Conservation (phyloP, 2,329 filamentous ascomycete genomes). For the Triangularia verruculosa region DNA sequence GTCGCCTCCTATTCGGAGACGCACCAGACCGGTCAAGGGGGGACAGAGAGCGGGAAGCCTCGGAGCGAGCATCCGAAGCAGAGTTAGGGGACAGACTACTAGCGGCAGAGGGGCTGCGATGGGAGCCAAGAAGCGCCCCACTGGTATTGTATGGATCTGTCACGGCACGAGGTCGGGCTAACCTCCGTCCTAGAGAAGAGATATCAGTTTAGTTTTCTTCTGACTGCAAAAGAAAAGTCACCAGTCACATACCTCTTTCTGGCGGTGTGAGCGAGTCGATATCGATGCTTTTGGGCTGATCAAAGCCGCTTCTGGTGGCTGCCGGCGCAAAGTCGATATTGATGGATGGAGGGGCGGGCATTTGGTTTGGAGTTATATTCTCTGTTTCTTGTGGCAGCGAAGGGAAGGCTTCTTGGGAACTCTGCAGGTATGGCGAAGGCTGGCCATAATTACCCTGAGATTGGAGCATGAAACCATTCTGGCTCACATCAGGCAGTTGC, state of each 20-base stretch:
- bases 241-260: conserved; percentile 54
- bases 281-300: conserved; percentile 63
- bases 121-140: conserved; percentile 37
- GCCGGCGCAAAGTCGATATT: conserved; percentile 89
- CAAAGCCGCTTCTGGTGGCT: conserved; percentile 63
- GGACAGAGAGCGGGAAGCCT: conserved; percentile 56
- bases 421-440: conserved; percentile 42
- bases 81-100: conserved; percentile 51
- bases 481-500: conserved; percentile 51
- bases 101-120: conserved; percentile 36
- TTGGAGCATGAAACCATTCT: conserved; percentile 45
- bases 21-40: conserved; percentile 49
- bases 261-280: conserved; percentile 83
- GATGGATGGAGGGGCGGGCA: conserved; percentile 90
- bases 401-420: conserved; percentile 50
- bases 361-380: conserved; percentile 57
- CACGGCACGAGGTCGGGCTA: conserved; percentile 50
- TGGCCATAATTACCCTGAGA: conserved; percentile 39
- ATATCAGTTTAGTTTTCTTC: not conserved
- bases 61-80: conserved; percentile 45
- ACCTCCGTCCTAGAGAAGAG: conserved; percentile 20
- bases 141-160: conserved; percentile 58
- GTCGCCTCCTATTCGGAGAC: conserved; percentile 50
- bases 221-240: not conserved
- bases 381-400: conserved; percentile 45